phyloP scores from a whole-genome alignment of 108 stramenopile species.

The Pseudonitzschia delicatissima region DNA sequence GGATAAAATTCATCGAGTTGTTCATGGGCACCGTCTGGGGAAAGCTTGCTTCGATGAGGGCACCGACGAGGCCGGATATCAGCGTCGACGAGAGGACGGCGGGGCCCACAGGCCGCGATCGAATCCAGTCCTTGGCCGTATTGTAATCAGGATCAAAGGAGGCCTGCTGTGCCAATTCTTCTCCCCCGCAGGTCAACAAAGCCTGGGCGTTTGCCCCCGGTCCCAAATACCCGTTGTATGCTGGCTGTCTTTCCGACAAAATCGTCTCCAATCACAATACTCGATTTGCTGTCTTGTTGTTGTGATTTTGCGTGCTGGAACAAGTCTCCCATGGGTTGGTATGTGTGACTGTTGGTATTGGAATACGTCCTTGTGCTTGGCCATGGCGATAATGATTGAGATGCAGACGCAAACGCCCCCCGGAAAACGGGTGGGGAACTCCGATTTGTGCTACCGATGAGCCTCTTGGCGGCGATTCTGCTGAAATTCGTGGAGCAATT shows the following conservation, averaged over 20 bases:
- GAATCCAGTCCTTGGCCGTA: conserved; percentile 49
- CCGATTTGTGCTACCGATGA: background rate
- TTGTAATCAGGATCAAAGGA: conserved; percentile 51
- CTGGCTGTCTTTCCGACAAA: conserved; percentile 34
- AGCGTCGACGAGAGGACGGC: conserved; percentile 47
- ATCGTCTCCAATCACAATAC: conserved; percentile 11
- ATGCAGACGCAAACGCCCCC: background rate
- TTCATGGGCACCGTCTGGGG: conserved; percentile 34
- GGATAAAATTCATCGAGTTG: conserved; percentile 26
- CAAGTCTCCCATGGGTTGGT: conserved; percentile 30
- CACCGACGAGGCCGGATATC: conserved; percentile 45
- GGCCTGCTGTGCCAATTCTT: conserved; percentile 40
- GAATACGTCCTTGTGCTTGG: background rate
- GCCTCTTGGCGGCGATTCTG: background rate
- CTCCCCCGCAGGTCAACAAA: conserved; percentile 43
- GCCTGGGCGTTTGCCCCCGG: conserved; percentile 41
- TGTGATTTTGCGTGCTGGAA: conserved; percentile 7
- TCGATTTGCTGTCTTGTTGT: background rate
- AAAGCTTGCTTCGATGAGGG: conserved; percentile 50
- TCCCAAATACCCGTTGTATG: conserved; percentile 43
- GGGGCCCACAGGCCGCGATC: conserved; percentile 47
- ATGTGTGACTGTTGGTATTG: background rate
- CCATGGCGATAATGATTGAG: background rate
- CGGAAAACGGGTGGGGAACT: background rate
- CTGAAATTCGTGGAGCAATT: background rate